Evolutionary conservation across 495 filamentous ascomycete genomes (phyloP), one percentile per base, ranked within the genome.

Genomic region (Podospora sp.): DNA sequence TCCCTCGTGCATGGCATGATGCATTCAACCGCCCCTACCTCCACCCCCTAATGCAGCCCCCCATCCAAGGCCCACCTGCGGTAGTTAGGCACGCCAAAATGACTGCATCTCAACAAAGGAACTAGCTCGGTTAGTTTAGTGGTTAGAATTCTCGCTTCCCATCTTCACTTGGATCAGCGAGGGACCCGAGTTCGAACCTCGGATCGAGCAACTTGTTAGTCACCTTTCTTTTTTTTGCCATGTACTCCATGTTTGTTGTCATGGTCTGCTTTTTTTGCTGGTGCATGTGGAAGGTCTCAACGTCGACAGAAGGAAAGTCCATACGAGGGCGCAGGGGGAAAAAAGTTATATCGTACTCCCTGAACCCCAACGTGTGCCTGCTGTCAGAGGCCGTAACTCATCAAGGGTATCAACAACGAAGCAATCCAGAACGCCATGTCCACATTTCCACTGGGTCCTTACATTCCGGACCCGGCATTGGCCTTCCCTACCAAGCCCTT

Each of bases 401-500:
- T 3, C 5, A 46, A 18, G 40, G 40, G 40, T 46, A 46, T 46
- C 40, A 14, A 6, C 4, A 18, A 12, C 16, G 11, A 14, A 46
- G 16, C 2, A 12, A 46, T 14, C 9, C 12, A 46, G 16, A n/a
- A 46, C 40, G 40, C 40, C 40, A 6, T 46, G 40, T 11, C 40
- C 16, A 46, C 33, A 36, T 12, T 36, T 36, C 33, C 33, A 36
- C 33, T 36, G 33, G 12, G 33, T 36, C 12, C 29, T 46, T 18
- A 46, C 2, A 6, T 46, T 14, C 16, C 16, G 12, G 14, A 4
- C 4, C 14, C 40, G 40, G 46, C 67, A n/a, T 35, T n/a, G 20
- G 68, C 68, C 50, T 73, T 73, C 2, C 60, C 58, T 26, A 73
- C 66, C 52, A 75, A 20, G 0, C 51, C 63, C 24, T 18, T 20